Evolutionary conservation across 2,329 filamentous ascomycete genomes (phyloP).

Genomic region (Cryphonectria nitschkei): DNA sequence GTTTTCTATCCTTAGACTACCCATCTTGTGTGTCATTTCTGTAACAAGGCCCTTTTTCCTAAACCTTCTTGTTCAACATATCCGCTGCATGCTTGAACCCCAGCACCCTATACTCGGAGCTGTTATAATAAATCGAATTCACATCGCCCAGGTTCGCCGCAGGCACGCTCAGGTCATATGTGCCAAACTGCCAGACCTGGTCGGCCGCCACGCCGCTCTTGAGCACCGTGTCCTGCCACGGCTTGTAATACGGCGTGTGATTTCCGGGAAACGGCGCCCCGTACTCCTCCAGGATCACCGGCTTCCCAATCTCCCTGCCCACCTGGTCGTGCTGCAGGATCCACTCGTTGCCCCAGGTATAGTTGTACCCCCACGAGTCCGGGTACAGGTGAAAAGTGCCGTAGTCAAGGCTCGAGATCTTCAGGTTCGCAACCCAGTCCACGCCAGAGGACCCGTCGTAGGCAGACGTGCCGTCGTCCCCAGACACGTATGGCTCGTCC

Average conservation of each 20-base stretch:
- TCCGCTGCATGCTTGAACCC: constrained; percentile 23
- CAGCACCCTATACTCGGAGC: constrained; percentile 25
- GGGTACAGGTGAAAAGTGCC: constrained; percentile 48
- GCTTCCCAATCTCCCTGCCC: constrained; percentile 24
- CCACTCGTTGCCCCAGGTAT: constrained; percentile 26
- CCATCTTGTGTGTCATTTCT: no score
- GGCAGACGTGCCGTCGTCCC: constrained; percentile 45
- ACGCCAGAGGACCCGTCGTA: constrained; percentile 55
- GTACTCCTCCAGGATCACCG: constrained; percentile 29
- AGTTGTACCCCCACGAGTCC: constrained; percentile 30
- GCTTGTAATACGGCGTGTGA: constrained; percentile 25
- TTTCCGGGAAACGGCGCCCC: constrained; percentile 25
- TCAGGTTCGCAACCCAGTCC: constrained; percentile 56
- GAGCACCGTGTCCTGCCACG: constrained; percentile 29
- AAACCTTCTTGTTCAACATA: constrained; percentile 23
- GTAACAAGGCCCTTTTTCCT: no score
- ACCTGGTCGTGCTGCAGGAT: constrained; percentile 25
- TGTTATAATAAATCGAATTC: constrained; percentile 24
- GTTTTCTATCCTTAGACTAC: no score
- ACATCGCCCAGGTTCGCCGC: constrained; percentile 22
- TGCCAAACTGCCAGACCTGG: constrained; percentile 30
- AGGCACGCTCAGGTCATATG: constrained; percentile 22
- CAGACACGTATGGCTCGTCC: constrained; percentile 33
- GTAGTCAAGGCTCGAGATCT: constrained; percentile 55
- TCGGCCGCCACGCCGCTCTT: constrained; percentile 25